Conservation (phyloP, 495 filamentous ascomycete genomes). For the Cryomyces minteri region DNA sequence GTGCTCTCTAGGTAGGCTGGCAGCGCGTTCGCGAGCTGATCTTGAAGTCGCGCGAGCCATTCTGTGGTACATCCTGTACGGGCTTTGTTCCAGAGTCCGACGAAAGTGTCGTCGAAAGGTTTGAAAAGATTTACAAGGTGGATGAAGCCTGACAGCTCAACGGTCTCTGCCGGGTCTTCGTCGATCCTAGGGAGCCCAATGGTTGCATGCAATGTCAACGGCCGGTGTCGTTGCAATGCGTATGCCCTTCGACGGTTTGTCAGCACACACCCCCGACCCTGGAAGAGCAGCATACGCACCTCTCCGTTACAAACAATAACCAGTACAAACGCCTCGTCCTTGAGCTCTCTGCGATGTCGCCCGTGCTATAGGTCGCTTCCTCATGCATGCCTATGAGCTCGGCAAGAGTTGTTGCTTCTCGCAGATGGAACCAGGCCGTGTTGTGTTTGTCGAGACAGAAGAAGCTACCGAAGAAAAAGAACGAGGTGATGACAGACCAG, state of each 20-base stretch:
- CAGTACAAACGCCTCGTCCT: slow-evolving; percentile 46
- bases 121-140: slow-evolving; percentile 48
- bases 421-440: slow-evolving; percentile 55
- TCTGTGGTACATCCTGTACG: slow-evolving; percentile 34
- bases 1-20: slow-evolving; percentile 42
- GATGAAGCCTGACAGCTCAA: slow-evolving; percentile 37
- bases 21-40: slow-evolving; percentile 44
- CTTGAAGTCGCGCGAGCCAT: slow-evolving; percentile 42
- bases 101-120: slow-evolving; percentile 52
- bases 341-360: slow-evolving; percentile 30
- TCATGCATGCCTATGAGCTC: slow-evolving; percentile 36
- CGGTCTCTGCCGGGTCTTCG: slow-evolving; percentile 23
- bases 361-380: slow-evolving; percentile 33
- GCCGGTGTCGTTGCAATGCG: slow-evolving; percentile 58
- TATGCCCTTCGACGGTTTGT: slow-evolving; percentile 32
- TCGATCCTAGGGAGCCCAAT: slow-evolving; percentile 43
- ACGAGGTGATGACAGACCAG: slow-evolving; percentile 55
- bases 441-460: slow-evolving; percentile 54
- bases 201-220: slow-evolving; percentile 47
- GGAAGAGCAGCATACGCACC: slow-evolving; percentile 22
- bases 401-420: slow-evolving; percentile 48
- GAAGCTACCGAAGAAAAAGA: slow-evolving; percentile 61
- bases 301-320: slow-evolving; percentile 53
- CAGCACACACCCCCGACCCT: not conserved
- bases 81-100: slow-evolving; percentile 57